phyloP scores from a whole-genome alignment of 139 green algal species.

The Chlorella vulgaris region DNA sequence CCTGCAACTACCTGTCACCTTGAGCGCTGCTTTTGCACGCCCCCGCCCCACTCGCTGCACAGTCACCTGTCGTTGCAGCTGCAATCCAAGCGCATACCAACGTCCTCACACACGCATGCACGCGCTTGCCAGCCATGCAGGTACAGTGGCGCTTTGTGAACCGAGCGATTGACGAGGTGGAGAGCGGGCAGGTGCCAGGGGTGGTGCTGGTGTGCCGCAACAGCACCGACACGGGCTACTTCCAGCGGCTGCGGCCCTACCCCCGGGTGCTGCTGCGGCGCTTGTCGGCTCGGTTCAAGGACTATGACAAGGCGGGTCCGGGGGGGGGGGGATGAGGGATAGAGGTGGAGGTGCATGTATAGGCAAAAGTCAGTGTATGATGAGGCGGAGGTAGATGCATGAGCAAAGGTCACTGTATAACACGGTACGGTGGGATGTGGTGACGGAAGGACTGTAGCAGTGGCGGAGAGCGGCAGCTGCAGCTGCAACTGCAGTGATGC shows the following conservation, averaged over 20 bases:
- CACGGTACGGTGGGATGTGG: no score
- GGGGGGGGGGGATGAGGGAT: neutral
- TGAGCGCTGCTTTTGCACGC: neutral
- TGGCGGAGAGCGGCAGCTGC: no score
- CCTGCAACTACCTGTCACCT: neutral
- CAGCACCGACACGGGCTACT: slow-evolving; percentile 78
- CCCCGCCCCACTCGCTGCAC: no score
- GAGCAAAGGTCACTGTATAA: no score
- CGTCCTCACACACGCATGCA: no score
- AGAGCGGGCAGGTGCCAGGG: slow-evolving; percentile 72
- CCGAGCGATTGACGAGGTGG: slow-evolving; percentile 87
- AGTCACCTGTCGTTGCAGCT: no score
- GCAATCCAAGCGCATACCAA: no score
- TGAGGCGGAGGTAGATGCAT: no score
- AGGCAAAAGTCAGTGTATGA: no score
- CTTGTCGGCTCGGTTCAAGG: slow-evolving; percentile 72
- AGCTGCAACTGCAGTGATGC: no score
- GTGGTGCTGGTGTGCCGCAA: slow-evolving; percentile 80
- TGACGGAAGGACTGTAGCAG: no score
- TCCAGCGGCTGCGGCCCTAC: slow-evolving; percentile 78
- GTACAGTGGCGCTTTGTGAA: slow-evolving; percentile 89
- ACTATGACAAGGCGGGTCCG: slow-evolving; percentile 64
- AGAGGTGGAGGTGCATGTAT: neutral
- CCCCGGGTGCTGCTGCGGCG: slow-evolving; percentile 78
- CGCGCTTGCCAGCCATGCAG: slow-evolving; percentile 19